phyloP scores from a whole-genome alignment of 345 rosid species.

The Erysimum cheiranthoides region DNA sequence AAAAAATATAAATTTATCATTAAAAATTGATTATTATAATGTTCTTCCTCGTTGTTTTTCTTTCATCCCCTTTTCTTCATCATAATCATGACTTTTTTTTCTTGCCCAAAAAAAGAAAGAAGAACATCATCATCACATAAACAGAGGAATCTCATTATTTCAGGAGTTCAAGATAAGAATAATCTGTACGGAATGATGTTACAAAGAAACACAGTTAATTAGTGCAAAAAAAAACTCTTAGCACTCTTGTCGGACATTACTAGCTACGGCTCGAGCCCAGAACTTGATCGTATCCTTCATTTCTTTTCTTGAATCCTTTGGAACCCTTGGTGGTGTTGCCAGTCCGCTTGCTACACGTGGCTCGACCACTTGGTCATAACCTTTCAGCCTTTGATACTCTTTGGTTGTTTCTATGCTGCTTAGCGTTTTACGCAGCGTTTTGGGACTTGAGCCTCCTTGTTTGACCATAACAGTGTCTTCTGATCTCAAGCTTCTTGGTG shows the following conservation, averaged over 20 bases:
- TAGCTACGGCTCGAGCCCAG: conserved; percentile 79
- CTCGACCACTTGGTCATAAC: conserved; percentile 49
- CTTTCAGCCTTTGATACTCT: conserved; percentile 58
- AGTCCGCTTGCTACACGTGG: conserved; percentile 46
- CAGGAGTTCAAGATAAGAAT: conserved; percentile 37
- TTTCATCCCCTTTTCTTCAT: conserved; percentile 29
- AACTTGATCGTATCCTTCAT: conserved; percentile 69
- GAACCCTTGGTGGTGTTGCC: conserved; percentile 48
- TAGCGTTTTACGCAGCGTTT: conserved; percentile 48
- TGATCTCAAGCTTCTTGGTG: conserved; percentile 51
- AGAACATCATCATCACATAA: conserved; percentile 44
- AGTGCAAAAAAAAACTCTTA: conserved; percentile 34
- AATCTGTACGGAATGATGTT: conserved; percentile 34
- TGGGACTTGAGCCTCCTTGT: conserved; percentile 39
- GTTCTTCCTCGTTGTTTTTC: conserved; percentile 24
- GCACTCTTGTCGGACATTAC: conserved; percentile 60
- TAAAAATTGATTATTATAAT: conserved; percentile 13
- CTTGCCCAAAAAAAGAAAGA: not conserved
- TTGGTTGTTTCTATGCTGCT: conserved; percentile 60
- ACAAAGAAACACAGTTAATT: conserved; percentile 19
- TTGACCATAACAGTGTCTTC: conserved; percentile 43
- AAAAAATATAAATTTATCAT: conserved; percentile 3
- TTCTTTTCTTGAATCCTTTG: conserved; percentile 53
- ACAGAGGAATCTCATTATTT: conserved; percentile 42
- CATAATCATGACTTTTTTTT: conserved; percentile 27